Evolutionary conservation across 1,284 basidiomycete species (phyloP), one percentile per base, ranked within the genome.

Genomic region (Melampsora americana): DNA sequence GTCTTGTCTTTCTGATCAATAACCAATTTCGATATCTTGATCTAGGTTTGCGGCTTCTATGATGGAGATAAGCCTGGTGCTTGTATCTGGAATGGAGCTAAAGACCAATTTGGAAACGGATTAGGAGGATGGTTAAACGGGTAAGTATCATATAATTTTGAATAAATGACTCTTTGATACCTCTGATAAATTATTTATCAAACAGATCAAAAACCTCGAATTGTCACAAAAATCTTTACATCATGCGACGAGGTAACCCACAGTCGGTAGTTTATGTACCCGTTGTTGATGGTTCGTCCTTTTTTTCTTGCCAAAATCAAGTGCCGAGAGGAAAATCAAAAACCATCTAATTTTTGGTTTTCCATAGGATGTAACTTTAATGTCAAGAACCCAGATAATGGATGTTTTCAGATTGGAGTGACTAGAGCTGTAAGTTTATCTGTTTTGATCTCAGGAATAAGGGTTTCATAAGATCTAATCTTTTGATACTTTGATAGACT

Each of bases 1-100:
- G 35, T 3, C 35, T 35, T 35, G 35, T 35, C 35, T 35, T 26
- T 56, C n/a, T n/a, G n/a, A n/a, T n/a, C 20, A 20, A 56, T 56
- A 56, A 20, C 26, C 20, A 56, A 56, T 20, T n/a, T n/a, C n/a
- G n/a, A n/a, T 4, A 20, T 26, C 12, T 56, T 20, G 26, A 20
- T 20, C 12, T 30, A 72, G 70, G 50, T 48, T 32, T 72, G 70
- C 44, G 70, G 70, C 3, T n/a, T 23, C 12, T 72, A 72, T 48
- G 50, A 56, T 56, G 32, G 60, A 1, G 23, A 20, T 60, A 26
- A 53, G 1, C 42, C 39, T 23, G 70, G 70, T 1, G 70, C 65
- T 5, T 72, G 70, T 42, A 59, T 72, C n/a, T 72, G 70, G 70
- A 64, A 35, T 53, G 70, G 70, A 46, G 61, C 60, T 7, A 60